Base-by-base conservation (phyloP, 805 yeast species). In the Pichia pseudocactophila region DNA sequence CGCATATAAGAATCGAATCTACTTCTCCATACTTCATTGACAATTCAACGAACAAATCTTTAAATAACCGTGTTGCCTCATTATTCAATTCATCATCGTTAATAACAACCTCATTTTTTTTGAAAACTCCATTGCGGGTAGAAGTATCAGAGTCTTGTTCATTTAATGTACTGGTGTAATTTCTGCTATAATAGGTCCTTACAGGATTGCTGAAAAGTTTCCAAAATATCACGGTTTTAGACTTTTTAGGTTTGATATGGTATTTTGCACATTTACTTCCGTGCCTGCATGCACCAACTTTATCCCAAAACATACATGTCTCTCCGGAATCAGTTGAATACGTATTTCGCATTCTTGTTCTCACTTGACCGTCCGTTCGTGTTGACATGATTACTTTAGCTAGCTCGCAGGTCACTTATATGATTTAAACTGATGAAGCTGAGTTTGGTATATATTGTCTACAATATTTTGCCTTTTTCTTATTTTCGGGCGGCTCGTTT, bases 251-350 rank as follows among this genome's bases (percentile, higher is more conserved):
- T 51, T 73, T 73, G 17, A 73, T 67, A 59, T 88, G 89, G 43
- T 71, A 71, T 53, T 90, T 68, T 8, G 87, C 78, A 54, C 97
- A 89, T 52, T 80, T 81, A 45, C 80, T 88, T 0, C 96, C 96
- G 59, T 89, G 96, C 46, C 96, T 70, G 55, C 97, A 89, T 0
- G 96, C 94, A 0, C 97, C 97, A 26, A 87, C 84, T 57, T 82
- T 85, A 4, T 42, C 44, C 43, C 44, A 51, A 39, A 51, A 51
- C n/a, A 35, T 40, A n/a, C 54, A 51, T 15, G 36, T 38, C 18
- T 41, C 37, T 22, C 30, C 34, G 5, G 15, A 26, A n/a, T 34
- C 16, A 12, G 7, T 22, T 22, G 25, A 22, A 22, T 22, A 22
- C 8, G 8, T 22, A 22, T 22, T 22, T 8, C 25, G 5, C 25